Conservation (phyloP, 2,329 filamentous ascomycete genomes). For the Phoma herbarum region DNA sequence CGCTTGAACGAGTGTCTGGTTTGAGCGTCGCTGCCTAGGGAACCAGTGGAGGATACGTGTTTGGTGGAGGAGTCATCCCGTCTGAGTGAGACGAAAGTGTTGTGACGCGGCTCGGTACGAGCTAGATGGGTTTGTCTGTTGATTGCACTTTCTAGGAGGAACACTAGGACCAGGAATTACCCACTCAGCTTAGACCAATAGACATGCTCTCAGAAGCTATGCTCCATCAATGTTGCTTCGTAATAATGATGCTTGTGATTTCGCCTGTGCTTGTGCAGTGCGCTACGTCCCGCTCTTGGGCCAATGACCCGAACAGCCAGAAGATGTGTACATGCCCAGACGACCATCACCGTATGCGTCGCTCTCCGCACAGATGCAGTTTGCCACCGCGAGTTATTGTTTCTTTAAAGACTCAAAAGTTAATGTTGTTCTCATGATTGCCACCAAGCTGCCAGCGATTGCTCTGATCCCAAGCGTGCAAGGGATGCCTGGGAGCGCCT, state of each 20-base stretch:
- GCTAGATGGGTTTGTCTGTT: background rate
- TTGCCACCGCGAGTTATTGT: too few relatives aligned
- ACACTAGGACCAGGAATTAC: slow-evolving; percentile 4
- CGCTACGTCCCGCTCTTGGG: background rate
- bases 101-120: slow-evolving; percentile 1
- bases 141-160: background rate
- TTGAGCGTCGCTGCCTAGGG: slow-evolving; percentile 52
- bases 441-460: background rate
- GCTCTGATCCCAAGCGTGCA: background rate
- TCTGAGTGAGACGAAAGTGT: slow-evolving; percentile 20
- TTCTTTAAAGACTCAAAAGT: too few relatives aligned
- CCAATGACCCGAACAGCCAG: background rate
- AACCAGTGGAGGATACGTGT: slow-evolving; percentile 33
- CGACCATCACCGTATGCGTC: too few relatives aligned
- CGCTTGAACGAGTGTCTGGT: slow-evolving; percentile 29
- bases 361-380: background rate
- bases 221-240: background rate
- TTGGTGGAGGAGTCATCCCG: slow-evolving; percentile 45
- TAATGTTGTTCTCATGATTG: too few relatives aligned
- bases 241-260: background rate
- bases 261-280: background rate
- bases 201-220: background rate
- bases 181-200: slow-evolving; percentile 6
- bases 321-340: background rate
- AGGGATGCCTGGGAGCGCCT: background rate